Evolutionary conservation across 805 yeast species (phyloP), one percentile per base, ranked within the genome.

Genomic region (Ascoidea tarda): DNA sequence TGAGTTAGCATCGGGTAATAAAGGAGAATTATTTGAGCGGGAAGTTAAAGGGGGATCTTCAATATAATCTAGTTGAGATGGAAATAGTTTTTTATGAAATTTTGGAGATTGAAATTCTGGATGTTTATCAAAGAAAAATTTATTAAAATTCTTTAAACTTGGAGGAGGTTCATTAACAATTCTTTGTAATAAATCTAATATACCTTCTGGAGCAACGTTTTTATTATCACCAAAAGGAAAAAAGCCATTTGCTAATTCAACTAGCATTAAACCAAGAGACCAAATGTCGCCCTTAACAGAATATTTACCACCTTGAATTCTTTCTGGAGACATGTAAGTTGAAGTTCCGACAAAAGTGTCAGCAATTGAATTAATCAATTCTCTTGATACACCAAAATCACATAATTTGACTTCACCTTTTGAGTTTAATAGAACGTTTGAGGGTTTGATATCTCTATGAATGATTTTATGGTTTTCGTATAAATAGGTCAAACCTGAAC

Each of bases 341-440:
- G 96, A 88, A 0, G 99, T 93, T 1, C 99, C 99, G 6, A 93
- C 98, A 72, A 93, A 93, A 0, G 99, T 93, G 62, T 93, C 96
- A 0, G 97, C 99, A 54, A 93, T 77, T 0, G 99, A 93, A 66
- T 91, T 89, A 53, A 87, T 86, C 51, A 93, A 74, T 63, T 89
- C 96, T 55, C 96, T 81, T 33, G 90, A 81, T 5, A 93, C 99
- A 28, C 99, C 99, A 70, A 93, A 93, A 67, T 93, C 99, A 68
- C 98, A 90, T 31, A 93, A 74, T 66, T 90, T 93, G 59, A 93
- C 81, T 58, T 83, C 84, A 32, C 99, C 99, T 57, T 74, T 77
- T 46, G 89, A 84, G 56, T 87, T 89, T 68, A 93, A 78, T 50
- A 93, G 71, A 6, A 93, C 96, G 66, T 93, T 93, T 5, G 95